Evolutionary conservation across 164 flowering plant genomes (phyloP), one percentile per base, ranked within the genome.

Genomic region (Saururus chinensis): DNA sequence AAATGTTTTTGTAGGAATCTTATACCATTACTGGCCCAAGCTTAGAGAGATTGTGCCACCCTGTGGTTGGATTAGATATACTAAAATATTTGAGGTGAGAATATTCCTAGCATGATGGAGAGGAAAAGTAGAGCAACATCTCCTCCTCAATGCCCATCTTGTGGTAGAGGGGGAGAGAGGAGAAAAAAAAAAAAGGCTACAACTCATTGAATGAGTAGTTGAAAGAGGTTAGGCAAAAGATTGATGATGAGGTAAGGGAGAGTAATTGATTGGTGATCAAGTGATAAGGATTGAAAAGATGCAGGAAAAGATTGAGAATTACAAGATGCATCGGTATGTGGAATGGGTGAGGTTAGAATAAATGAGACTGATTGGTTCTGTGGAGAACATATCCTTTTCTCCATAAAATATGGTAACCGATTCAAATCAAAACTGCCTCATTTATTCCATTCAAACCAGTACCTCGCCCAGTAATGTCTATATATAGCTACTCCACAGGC

Each of bases 301-400:
- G 6, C 37, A 30, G 6, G 37, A 30, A 30, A 23, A 24, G 17
- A 19, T 63, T 63, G 73, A 80, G 73, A 71, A 68, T 73, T 72
- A 76, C 83, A 69, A 80, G 83, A 72, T 37, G 73, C 80, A 78
- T 78, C 71, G 82, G 76, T 76, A 75, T 63, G 61, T 66, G 81
- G 17, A 73, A 35, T 41, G 49, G 68, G 40, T 57, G 61, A 57
- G 61, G 61, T 25, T 16, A 30, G 66, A 68, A 57, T 72, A 61
- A 74, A 72, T 74, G 80, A 71, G 57, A 64, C 60, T 45, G 40
- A 35, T 19, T 54, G 59, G 22, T n/a, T 59, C 45, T 24, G 24
- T 10, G 41, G 56, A 53, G 45, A 57, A 22, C 42, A 21, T 21
- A 56, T 56, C 19, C 17, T 42, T 56, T 54, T 42, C 30, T 13